Base-by-base conservation (phyloP, 495 filamentous ascomycete species). In the Lepraria neglecta region DNA sequence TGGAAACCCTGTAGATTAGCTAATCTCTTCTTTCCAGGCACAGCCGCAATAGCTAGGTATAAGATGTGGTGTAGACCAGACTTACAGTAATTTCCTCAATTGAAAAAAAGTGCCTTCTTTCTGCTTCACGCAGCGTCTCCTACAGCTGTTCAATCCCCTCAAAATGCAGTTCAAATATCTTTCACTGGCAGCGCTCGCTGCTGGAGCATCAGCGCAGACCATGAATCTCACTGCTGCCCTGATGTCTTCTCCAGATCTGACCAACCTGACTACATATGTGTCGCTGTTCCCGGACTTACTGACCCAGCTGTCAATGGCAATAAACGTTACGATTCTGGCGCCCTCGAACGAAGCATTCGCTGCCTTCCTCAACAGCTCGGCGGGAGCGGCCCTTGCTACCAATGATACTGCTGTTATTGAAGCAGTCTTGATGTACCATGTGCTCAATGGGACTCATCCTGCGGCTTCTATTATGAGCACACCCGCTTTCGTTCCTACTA, bases 401-500 rank as follows among this genome's bases (percentile, higher is more conserved):
- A 65, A 69, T 5, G 70, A 82, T 51, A 63, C 75, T 4, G 70
- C 67, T 11, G 65, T 66, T 17, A 53, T 74, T 24, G 14, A 69
- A 24, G 81, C 82, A 21, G 67, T 88, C 28, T 71, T 90, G 24
- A 68, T 68, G 58, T 90, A 90, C 68, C 87, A 90, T 70, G 77
- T 89, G 50, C 72, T 90, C 17, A 77, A 81, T 52, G 86, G 85
- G 6, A 75, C 72, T 3, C 76, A 78, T 46, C 62, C 63, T 30
- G 73, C 73, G 15, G 67, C 74, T 0, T 67, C 74, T 27, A 74
- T 78, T 56, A 69, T 64, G 9, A 68, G 74, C 21, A 76, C 72
- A 12, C 73, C 78, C 0, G 64, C 65, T 4, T 86, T 86, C 64
- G 67, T 84, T 17, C 81, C 78, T 3, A 61, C 48, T 6, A 62